Evolutionary conservation across 2,329 filamentous ascomycete genomes (phyloP).

Genomic region (Clarireedia homoeocarpa): DNA sequence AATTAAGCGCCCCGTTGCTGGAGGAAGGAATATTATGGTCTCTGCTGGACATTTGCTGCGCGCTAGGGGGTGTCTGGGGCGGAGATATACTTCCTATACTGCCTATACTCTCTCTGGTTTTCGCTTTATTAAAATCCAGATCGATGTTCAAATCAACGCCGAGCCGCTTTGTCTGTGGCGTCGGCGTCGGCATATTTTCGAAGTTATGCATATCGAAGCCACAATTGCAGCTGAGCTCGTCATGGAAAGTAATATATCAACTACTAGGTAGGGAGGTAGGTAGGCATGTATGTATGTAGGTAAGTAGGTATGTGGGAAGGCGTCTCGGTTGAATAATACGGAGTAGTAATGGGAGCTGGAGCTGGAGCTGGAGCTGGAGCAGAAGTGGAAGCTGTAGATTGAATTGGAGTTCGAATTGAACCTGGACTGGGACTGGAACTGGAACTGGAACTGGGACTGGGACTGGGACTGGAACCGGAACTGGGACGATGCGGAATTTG

Average conservation of each 20-base stretch:
- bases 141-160: conserved; percentile 26
- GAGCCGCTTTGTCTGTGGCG: conserved; percentile 22
- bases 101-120: background rate
- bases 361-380: too few species aligned
- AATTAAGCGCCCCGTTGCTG: conserved; percentile 24
- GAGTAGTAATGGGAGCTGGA: background rate
- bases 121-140: conserved; percentile 1
- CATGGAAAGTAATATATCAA: conserved; percentile 8
- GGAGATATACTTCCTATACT: conserved; percentile 19
- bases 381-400: too few species aligned
- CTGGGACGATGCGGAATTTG: background rate
- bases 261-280: background rate
- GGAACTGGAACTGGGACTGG: too few species aligned
- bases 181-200: conserved; percentile 20
- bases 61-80: conserved; percentile 17
- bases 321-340: background rate
- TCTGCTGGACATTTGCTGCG: conserved; percentile 15
- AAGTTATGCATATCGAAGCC: conserved; percentile 23
- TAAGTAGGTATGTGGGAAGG: background rate
- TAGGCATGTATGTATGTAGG: background rate
- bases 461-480: too few species aligned
- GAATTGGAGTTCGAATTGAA: too few species aligned
- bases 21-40: conserved; percentile 18
- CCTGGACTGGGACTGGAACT: too few species aligned
- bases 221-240: conserved; percentile 10